A percentile compares a stretch with the other conserved stretches of the same genome.
Conservation (phyloP, 805 yeast species). For the Candida xyloterini region DNA sequence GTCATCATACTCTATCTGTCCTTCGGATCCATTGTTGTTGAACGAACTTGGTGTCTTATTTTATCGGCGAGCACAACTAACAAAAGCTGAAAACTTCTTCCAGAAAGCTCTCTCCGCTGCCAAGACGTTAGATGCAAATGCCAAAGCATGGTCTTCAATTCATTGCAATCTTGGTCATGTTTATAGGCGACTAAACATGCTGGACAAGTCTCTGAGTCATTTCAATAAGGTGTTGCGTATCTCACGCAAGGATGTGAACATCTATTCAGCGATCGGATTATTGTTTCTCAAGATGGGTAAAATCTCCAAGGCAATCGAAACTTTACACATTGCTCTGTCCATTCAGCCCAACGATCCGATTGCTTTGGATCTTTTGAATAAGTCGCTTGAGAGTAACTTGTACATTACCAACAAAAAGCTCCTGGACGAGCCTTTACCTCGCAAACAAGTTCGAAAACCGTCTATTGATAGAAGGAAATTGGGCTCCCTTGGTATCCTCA, state of each 20-base stretch:
- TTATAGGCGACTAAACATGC: slow-evolving; percentile 61
- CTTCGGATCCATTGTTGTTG: slow-evolving; percentile 79
- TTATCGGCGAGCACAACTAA: slow-evolving; percentile 68
- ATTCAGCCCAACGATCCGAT: slow-evolving; percentile 77
- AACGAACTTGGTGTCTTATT: slow-evolving; percentile 93
- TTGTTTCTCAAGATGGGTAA: slow-evolving; percentile 71
- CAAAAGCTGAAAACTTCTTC: slow-evolving; percentile 67
- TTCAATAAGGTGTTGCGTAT: slow-evolving; percentile 73
- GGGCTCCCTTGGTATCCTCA: slow-evolving; percentile 13
- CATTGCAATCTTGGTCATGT: slow-evolving; percentile 89
- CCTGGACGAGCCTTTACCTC: slow-evolving; percentile 22
- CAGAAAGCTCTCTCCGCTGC: slow-evolving; percentile 71
- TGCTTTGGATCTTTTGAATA: slow-evolving; percentile 72
- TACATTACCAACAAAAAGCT: slow-evolving; percentile 21
- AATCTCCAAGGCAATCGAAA: slow-evolving; percentile 63
- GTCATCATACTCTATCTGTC: slow-evolving; percentile 73
- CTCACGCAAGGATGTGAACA: slow-evolving; percentile 64
- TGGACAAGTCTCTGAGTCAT: slow-evolving; percentile 65
- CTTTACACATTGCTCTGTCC: slow-evolving; percentile 78
- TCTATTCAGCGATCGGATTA: slow-evolving; percentile 81
- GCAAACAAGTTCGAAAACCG: slow-evolving; percentile 21
- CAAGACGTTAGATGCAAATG: slow-evolving; percentile 65
- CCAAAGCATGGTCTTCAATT: slow-evolving; percentile 80
- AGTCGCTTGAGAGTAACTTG: slow-evolving; percentile 68
- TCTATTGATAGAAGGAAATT: slow-evolving; percentile 11